Base-by-base conservation (phyloP, 1,284 basidiomycete genomes). In the Bondarzewia mesenterica region DNA sequence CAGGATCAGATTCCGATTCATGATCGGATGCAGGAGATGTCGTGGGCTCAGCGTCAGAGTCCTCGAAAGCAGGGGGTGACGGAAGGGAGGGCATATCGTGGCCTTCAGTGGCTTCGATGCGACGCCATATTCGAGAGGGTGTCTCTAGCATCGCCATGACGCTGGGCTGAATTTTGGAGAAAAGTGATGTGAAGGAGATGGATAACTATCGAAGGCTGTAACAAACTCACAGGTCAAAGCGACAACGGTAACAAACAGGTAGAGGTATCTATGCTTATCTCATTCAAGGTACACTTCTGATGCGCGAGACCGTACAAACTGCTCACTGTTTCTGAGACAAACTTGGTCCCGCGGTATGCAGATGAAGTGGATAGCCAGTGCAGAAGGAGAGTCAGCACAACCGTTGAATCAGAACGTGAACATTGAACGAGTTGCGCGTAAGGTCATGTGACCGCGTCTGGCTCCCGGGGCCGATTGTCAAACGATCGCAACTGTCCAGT, bases 41-140 rank as follows among this genome's bases (percentile, higher is more conserved):
- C 6, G 60, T 55, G 12, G 58, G 52, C 16, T 38, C 47, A 14
- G 59, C 63, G 5, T 55, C 69, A 18, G 81, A 82, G 56, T 83
- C 77, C 38, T 88, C 84, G 57, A 85, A 79, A 1, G 57, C 69
- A 12, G 85, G 83, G 6, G 89, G 63, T 6, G 85, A 86, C 2
- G 86, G 86, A 2, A 89, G 66, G 35, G 87, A 89, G 6, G 87
- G 83, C 71, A 89, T 82, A 53, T 88, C 85, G 54, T 68, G 64
- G 47, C 76, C 77, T 56, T 86, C 82, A 14, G 74, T 71, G 2
- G 73, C 80, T 62, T 89, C 76, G 42, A 89, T 88, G 44, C 87
- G 75, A 22, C 86, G 74, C 82, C 82, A 85, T 58, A 89, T 80
- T 43, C 85, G 72, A 25, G 87, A 89, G 0, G 86, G 86, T 7